Evolutionary conservation across 371 early-diverging fungal species (phyloP).

Genomic region (Synchytrium microbalum): DNA sequence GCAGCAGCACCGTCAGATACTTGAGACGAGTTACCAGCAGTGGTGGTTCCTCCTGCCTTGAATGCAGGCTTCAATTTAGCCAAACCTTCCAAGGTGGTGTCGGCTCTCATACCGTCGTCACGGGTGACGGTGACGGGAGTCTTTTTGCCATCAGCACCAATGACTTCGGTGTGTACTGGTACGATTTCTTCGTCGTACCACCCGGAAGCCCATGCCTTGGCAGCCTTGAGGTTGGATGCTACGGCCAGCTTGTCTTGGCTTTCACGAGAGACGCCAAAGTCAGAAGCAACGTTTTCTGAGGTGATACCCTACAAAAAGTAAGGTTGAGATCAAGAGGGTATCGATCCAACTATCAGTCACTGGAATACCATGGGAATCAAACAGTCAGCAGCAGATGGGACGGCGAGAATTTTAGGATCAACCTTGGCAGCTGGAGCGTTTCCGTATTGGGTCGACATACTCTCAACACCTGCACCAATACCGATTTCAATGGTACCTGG

Average conservation of each 20-base stretch:
- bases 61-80: constrained; percentile 89
- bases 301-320: constrained; percentile 53
- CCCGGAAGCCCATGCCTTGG: constrained; percentile 81
- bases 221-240: constrained; percentile 69
- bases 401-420: constrained; percentile 62
- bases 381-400: constrained; percentile 71
- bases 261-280: constrained; percentile 71
- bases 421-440: too few relatives aligned
- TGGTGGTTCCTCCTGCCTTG: constrained; percentile 75
- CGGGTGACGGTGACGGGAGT: constrained; percentile 50
- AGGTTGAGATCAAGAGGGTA: too few relatives aligned
- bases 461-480: constrained; percentile 95
- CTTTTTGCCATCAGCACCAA: constrained; percentile 64
- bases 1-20: constrained; percentile 98
- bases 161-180: constrained; percentile 68
- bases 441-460: constrained; percentile 92
- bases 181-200: constrained; percentile 89
- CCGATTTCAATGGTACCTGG: constrained; percentile 88
- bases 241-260: constrained; percentile 89
- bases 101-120: constrained; percentile 93
- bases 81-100: constrained; percentile 70
- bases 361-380: constrained; percentile 74
- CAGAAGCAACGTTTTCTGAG: constrained; percentile 91
- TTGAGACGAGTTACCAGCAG: constrained; percentile 97
- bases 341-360: constrained; percentile 12